Conservation (phyloP, 495 filamentous ascomycete species). For the Chaetomidium leptoderma region DNA sequence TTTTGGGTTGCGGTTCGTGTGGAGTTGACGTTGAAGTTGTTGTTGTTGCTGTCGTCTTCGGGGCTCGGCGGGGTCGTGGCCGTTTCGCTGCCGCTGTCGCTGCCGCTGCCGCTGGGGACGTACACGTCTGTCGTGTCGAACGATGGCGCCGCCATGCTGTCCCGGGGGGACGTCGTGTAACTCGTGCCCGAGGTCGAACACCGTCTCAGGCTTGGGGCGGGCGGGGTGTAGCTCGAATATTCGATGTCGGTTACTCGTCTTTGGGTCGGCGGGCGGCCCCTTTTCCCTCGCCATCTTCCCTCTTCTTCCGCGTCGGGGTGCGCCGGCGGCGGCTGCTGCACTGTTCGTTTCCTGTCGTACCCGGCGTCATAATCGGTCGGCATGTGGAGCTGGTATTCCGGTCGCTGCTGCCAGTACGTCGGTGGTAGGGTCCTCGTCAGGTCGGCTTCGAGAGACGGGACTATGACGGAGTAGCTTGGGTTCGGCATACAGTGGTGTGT, state of each 20-base stretch:
- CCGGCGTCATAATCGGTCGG: neutral
- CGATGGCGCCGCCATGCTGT: neutral
- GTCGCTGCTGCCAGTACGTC: neutral
- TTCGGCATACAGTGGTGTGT: too few relatives aligned
- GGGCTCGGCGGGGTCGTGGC: neutral
- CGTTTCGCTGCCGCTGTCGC: neutral
- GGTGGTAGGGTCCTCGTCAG: neutral
- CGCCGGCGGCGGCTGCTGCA: too few relatives aligned
- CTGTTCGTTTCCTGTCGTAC: too few relatives aligned
- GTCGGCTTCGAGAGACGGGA: neutral
- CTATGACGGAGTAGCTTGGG: neutral
- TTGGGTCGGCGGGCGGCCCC: neutral
- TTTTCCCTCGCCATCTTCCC: too few relatives aligned
- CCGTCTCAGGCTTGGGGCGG: neutral
- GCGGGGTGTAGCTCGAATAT: neutral
- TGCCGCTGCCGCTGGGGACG: neutral
- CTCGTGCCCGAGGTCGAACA: neutral
- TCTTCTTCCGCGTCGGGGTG: too few relatives aligned
- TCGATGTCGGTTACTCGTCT: neutral
- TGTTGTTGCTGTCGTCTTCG: neutral
- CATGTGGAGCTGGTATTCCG: too few relatives aligned
- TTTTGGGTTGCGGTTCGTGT: neutral
- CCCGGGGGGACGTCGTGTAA: neutral
- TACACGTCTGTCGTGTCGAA: neutral
- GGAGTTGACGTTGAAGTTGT: neutral